Base-by-base conservation (phyloP, 2,329 filamentous ascomycete genomes). In the Fusarium sambucinum region DNA sequence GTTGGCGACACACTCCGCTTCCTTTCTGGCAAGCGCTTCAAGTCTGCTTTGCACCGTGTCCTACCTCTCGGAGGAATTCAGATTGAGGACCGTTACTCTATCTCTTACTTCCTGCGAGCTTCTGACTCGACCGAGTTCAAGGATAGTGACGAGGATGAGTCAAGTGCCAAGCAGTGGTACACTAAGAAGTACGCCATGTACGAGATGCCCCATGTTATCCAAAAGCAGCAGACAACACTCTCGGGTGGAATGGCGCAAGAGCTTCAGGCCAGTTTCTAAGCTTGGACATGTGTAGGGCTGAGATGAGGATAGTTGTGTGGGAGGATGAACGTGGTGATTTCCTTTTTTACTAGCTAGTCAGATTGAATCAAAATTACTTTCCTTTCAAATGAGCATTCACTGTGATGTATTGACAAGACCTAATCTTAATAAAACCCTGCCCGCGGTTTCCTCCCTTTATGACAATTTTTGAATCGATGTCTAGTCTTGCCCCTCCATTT, bases 231-330 rank as follows among this genome's bases (percentile, higher is more conserved):
- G 35, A 58, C 59, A 3, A 42, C 38, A 2, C 46, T 58, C 4
- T 53, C 59, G 5, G 57, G 57, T n/a, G 57, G 57, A 10, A 60
- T 60, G 57, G 57, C 52, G 6, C 57, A 60, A 16, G 57, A 56
- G 16, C 57, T 60, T 3, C 55, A 51, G 46, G 46, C 45, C 10
- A 52, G 27, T 17, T 56, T 56, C 29, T 35, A 6, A 35, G 16
- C 10, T n/a, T 4, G 8, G 27, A 9, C 27, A 8, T 35, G 11
- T 25, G 23, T 25, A 37, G 35, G 35, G 35, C 35, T 37, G 35
- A 35, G 16, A 17, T 9, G 32, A 7, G 16, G 16, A 16, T 33
- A 6, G 32, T 16, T 16, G 32, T 4, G 7, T 17, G 7, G 32
- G 32, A 35, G 32, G 16, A 17, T 35, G 13, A 10, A 9, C 16